Evolutionary conservation across 805 yeast genomes (phyloP), one percentile per base, ranked within the genome.

Genomic region (Metschnikowia lochheadii): DNA sequence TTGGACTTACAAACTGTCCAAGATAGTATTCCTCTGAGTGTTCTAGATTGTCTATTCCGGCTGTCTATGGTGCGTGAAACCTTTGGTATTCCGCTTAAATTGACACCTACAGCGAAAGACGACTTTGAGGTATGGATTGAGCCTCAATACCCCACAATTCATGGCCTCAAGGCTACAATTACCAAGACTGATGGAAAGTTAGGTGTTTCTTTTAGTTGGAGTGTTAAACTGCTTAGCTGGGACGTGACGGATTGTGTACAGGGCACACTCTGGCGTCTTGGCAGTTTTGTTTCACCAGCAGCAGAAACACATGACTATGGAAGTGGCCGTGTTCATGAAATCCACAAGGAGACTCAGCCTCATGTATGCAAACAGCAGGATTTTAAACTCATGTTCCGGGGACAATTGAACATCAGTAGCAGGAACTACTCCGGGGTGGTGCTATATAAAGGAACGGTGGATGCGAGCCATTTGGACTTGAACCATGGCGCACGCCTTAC

Each of bases 81-180:
- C 3, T 61, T 64, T 55, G 66, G 69, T 14, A 49, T 70, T 7
- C 75, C 74, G 5, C 53, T 70, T 10, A 46, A 51, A 13, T 49
- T 66, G 10, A 50, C 52, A 6, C 38, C 54, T 5, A 38, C 49
- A 1, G 40, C 45, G 1, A 39, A 18, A 6, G 57, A 42, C 26
- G 41, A 52, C 8, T 62, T 67, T 39, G 49, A 58, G 6, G 61
- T 69, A 2, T 69, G 75, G 74, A 48, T 69, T 10, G 69, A 70
- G 49, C 56, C 63, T 15, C 59, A 56, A 23, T 52, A 56, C 42
- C 65, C 71, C 5, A 61, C 68, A 3, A 49, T 71, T 1, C 66
- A 69, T 6, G 76, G 76, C 0, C 43, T 66, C 14, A 53, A 55
- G 37, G 44, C 69, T 11, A 50, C 54, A 5, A 49, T 64, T n/a